Conservation (phyloP, 1,139 yeast species). For the Candida pseudocylindracea region DNA sequence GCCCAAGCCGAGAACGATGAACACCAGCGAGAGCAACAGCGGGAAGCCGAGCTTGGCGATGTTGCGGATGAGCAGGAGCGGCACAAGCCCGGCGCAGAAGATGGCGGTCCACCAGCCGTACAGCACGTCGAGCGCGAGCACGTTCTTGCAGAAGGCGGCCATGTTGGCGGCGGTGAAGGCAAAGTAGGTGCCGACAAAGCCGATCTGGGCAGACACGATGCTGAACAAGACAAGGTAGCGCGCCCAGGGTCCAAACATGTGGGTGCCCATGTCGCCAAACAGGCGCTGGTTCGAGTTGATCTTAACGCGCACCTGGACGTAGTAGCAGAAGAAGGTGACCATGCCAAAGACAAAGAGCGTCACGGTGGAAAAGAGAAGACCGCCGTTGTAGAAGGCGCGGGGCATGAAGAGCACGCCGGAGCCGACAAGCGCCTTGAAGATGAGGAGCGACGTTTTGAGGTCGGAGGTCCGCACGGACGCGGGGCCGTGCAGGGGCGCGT, state of each 20-base stretch:
- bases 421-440: slow-evolving; percentile 55
- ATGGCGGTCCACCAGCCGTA: slow-evolving; percentile 19
- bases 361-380: slow-evolving; percentile 30
- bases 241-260: slow-evolving; percentile 37
- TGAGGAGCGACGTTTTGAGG: slow-evolving; percentile 30
- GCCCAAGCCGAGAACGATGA: slow-evolving; percentile 38
- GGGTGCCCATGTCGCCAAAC: slow-evolving; percentile 53
- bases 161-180: slow-evolving; percentile 53
- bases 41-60: slow-evolving; percentile 48
- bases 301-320: slow-evolving; percentile 29
- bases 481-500: too few species aligned
- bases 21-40: slow-evolving; percentile 43
- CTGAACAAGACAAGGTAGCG: slow-evolving; percentile 37
- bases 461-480: background rate
- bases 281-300: slow-evolving; percentile 18
- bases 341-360: slow-evolving; percentile 35
- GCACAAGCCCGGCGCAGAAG: slow-evolving; percentile 39
- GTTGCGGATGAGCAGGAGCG: slow-evolving; percentile 48
- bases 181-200: slow-evolving; percentile 59
- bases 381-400: slow-evolving; percentile 55
- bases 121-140: slow-evolving; percentile 3
- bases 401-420: slow-evolving; percentile 65
- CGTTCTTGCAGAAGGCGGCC: slow-evolving; percentile 16
- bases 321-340: slow-evolving; percentile 50
- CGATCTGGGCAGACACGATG: slow-evolving; percentile 46